Evolutionary conservation across 257 asterid genomes (phyloP), one percentile per base, ranked within the genome.

Genomic region (Salvia miltiorrhiza): DNA sequence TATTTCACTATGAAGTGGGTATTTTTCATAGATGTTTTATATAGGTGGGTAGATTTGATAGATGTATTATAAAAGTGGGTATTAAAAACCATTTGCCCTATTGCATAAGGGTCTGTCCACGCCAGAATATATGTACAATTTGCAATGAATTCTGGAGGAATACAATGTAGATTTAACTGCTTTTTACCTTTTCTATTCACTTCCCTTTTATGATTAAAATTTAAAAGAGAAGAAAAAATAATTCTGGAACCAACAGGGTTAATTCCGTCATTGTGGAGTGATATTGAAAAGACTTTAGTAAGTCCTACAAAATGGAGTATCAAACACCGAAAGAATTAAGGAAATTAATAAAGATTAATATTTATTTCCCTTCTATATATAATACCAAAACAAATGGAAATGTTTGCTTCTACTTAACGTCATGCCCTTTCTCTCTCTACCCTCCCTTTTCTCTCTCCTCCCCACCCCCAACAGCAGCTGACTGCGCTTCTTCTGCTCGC

Each of bases 391-490:
- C 57, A 58, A 56, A 37, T 9, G 63, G 4, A 16, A 23, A 21
- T 28, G 58, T 75, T 79, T 67, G 78, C 80, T 76, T 76, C 74
- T 33, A 33, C 24, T 58, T 68, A 76, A 79, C 79, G 84, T 67
- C 68, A 76, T 57, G 52, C 81, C 72, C 80, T 47, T 33, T 19
- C 63, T n/a, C 71, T 69, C 44, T 69, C 17, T 47, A n/a, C n/a
- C n/a, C n/a, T n/a, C n/a, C n/a, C n/a, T n/a, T n/a, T n/a, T n/a
- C n/a, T 30, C 19, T 60, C 41, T 60, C 59, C 50, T 30, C 59
- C n/a, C 56, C 61, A 33, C 43, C 30, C 16, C 39, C 74, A 47
- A 53, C 43, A 37, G 40, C 78, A 26, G 63, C 79, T 63, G 43
- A 53, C 65, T 60, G 49, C 57, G 37, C n/a, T n/a, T n/a, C 76